Evolutionary conservation across 768 basidiomycete species (phyloP), one percentile per base, ranked within the genome.

Genomic region (Psilocybe sp.): DNA sequence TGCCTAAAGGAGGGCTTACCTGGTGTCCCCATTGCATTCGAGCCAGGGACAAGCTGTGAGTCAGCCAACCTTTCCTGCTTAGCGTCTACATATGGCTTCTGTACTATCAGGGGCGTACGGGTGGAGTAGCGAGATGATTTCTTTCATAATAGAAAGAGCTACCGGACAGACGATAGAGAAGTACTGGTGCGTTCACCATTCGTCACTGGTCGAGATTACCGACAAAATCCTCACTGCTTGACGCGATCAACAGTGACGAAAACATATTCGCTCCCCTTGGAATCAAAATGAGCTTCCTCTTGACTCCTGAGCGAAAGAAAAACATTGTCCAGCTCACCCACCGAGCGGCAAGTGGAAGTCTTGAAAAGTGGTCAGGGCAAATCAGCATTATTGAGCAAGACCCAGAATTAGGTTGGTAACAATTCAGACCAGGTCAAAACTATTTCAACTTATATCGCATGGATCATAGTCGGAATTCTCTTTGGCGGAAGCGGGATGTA

Each of bases 21-120:
- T 2, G 58, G 54, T 5, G 50, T 62, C 16, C 65, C 61, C 6
- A 48, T 69, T 4, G 58, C 56, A 31, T 68, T 67, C 44, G 66
- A 69, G 32, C 68, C 68, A 3, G 68, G 68, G 2, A 63, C 61
- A 1, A 56, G 60, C 41, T 69, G 68, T 61, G 46, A 32, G 58
- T 56, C 11, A 14, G 20, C 5, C 35, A 15, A 15, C 18, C 19
- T 31, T 16, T 34, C 32, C 35, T 6, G 18, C 7, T 6, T 20
- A 23, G 15, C 12, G 15, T 7, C 12, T 15, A 10, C 36, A 6
- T 44, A 10, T 20, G 8, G 12, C 13, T 41, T 16, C n/a, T 19
- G 28, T 7, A n/a, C 20, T 28, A 16, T 4, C 41, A 68, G 67
- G 66, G 48, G 56, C 54, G 1, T 70, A 70, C 39, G 67, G 67